Base-by-base conservation (phyloP, 139 green algal genomes). In the Tetradesmus obliquus region DNA sequence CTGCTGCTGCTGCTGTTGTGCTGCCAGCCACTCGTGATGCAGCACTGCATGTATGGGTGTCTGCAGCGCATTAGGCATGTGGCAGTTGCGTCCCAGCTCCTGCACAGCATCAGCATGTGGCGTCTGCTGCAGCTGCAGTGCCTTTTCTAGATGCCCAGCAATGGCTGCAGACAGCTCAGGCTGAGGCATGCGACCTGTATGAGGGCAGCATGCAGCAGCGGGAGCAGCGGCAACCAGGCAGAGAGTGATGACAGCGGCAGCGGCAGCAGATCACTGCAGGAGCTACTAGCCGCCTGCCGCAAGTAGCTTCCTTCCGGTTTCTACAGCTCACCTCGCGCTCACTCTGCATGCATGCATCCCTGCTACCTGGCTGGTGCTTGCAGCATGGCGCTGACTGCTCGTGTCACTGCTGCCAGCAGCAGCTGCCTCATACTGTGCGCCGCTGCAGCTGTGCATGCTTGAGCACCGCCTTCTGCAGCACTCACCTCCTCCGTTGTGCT, bases 51-150 rank as follows among this genome's bases (percentile, higher is more conserved):
- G 95, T n/a, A 97, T 80, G 5, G 95, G 95, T 17, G 94, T 96
- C 55, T 91, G 88, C 54, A 95, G 74, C 7, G 93, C 92, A 82
- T 96, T 96, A 22, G 95, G 95, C 94, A 97, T 94, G 92, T 97
- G 95, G 92, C 95, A 97, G 93, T 97, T 97, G 72, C 95, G 86
- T 13, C 95, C 95, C 19, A 96, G 87, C 24, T 72, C 53, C 1
- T 87, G 60, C 5, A 93, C 84, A 3, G 91, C 93, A 13, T 87
- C 84, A 4, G 80, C 10, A 10, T 91, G 90, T 13, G 92, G 90
- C 8, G 87, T 76, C 7, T 74, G 53, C 0, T 71, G 79, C 80
- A 95, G 91, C 19, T 90, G 83, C 3, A 92, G 79, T 0, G 51
- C 88, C 3, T 71, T 24, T 5, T 71, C 8, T 60, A 96, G 88